Conservation (phyloP, 179 eudicot genomes). For the Silene noctiflora region DNA sequence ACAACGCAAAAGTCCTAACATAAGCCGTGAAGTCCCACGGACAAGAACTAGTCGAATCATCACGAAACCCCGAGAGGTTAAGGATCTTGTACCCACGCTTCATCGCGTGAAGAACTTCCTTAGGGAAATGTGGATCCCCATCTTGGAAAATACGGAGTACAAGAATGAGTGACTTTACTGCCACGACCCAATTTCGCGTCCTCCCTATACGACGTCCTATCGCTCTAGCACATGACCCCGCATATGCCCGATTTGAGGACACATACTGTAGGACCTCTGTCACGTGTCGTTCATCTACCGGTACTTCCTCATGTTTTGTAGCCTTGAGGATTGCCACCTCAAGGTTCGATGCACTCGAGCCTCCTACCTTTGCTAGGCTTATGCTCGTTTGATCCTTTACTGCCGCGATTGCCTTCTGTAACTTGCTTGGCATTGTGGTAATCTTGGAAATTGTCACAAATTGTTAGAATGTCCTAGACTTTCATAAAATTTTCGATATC, state of each 20-base stretch:
- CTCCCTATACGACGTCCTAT: slow-evolving; percentile 72
- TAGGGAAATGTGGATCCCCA: slow-evolving; percentile 88
- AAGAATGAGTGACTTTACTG: slow-evolving; percentile 62
- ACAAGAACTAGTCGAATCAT: slow-evolving; percentile 56
- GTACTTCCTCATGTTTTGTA: slow-evolving; percentile 63
- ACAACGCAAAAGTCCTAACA: slow-evolving; percentile 65
- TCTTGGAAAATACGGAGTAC: slow-evolving; percentile 75
- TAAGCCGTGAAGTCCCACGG: slow-evolving; percentile 90
- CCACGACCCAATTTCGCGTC: slow-evolving; percentile 79
- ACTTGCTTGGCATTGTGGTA: slow-evolving; percentile 58
- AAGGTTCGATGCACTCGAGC: slow-evolving; percentile 41
- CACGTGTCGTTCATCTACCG: slow-evolving; percentile 54
- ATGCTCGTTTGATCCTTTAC: slow-evolving; percentile 93
- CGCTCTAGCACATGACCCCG: slow-evolving; percentile 67
- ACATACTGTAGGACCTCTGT: slow-evolving; percentile 43
- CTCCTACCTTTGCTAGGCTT: slow-evolving; percentile 62
- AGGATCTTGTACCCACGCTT: slow-evolving; percentile 69
- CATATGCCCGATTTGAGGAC: slow-evolving; percentile 50
- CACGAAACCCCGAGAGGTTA: slow-evolving; percentile 61
- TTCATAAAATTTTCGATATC: neutral
- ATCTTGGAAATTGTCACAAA: neutral
- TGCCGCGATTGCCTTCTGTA: slow-evolving; percentile 73
- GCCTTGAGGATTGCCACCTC: slow-evolving; percentile 75
- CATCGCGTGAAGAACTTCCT: slow-evolving; percentile 76
- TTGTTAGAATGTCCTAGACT: neutral